A percentile compares a stretch with the other conserved stretches of the same genome.
Conservation (phyloP, 108 stramenopile genomes). For the Nitzschia putrida region DNA sequence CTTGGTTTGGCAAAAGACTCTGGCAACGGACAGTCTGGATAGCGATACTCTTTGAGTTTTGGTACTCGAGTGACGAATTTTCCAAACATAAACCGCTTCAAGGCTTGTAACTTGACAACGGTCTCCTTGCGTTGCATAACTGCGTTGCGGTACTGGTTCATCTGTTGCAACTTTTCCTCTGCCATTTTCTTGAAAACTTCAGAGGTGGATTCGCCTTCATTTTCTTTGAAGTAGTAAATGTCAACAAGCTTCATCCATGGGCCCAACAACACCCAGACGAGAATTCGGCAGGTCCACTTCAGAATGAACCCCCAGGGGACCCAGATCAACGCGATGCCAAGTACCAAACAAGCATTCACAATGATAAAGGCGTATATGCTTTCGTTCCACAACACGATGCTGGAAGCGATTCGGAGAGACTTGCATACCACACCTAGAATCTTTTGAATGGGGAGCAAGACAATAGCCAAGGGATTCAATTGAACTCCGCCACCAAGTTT, state of each 20-base stretch:
- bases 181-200: conserved; percentile 15
- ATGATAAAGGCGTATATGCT: conserved; percentile 48
- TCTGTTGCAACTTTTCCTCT: conserved; percentile 7
- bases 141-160: neutral
- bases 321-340: conserved; percentile 46
- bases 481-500: conserved; percentile 2
- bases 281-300: conserved; percentile 52
- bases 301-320: conserved; percentile 60
- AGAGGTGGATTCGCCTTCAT: conserved; percentile 12
- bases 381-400: conserved; percentile 59
- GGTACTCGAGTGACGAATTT: conserved; percentile 25
- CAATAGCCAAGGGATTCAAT: conserved; percentile 23
- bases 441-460: conserved; percentile 51
- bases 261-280: conserved; percentile 60
- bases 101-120: conserved; percentile 43
- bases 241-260: conserved; percentile 82
- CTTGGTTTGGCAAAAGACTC: conserved; percentile 62
- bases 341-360: conserved; percentile 41
- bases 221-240: conserved; percentile 30
- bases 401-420: conserved; percentile 41
- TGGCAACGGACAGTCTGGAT: conserved; percentile 60
- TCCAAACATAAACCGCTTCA: conserved; percentile 67
- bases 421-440: conserved; percentile 41
- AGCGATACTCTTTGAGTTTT: conserved; percentile 53
- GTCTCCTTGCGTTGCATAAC: conserved; percentile 35